Base-by-base conservation (phyloP, 2,329 filamentous ascomycete genomes). In the Xylariaceae sp. region DNA sequence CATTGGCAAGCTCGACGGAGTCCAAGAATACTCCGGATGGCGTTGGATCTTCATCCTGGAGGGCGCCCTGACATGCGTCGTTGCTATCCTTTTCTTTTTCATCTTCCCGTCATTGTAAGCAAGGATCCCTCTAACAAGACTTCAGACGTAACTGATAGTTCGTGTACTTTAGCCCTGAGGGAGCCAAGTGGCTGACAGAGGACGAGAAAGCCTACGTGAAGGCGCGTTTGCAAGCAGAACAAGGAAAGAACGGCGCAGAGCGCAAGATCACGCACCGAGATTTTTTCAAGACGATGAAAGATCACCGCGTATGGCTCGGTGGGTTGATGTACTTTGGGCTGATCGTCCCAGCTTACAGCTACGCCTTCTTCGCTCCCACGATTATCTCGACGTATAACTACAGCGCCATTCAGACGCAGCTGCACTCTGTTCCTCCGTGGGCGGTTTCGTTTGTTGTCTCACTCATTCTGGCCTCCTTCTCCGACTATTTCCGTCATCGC, bases 41-140 rank as follows among this genome's bases (percentile, higher is more conserved):
- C 76, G 88, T 48, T 92, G 87, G 87, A 88, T 91, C 57, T 92
- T 93, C 66, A 88, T 97, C 63, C 70, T 93, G 7, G 89, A 92
- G 68, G 88, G 88, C 6, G 59, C 75, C 5, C 69, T 88, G 19
- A 69, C 67, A 6, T 60, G 53, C 19, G 22, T 63, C 10, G 54
- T 69, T 39, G 65, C 63, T 1, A 65, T 88, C 48, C 60, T 80
- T 46, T 85, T 87, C 66, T 86, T 80, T 70, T 91, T 90, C 67
- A 69, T 82, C 39, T 82, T 92, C 42, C 86, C 88, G 1, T 81
- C 84, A 54, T 92, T 92, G 71, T 74, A 62, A 58, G 72, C 63
- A 39, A 19, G 12, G 11, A n/a, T 17, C 17, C 31, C 6, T n/a
- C 6, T 31, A 12, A 33, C 9, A 13, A 13, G 18, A n/a, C 31